phyloP scores from a whole-genome alignment of 2,329 filamentous ascomycete genomes.

The Venturia nashicola region DNA sequence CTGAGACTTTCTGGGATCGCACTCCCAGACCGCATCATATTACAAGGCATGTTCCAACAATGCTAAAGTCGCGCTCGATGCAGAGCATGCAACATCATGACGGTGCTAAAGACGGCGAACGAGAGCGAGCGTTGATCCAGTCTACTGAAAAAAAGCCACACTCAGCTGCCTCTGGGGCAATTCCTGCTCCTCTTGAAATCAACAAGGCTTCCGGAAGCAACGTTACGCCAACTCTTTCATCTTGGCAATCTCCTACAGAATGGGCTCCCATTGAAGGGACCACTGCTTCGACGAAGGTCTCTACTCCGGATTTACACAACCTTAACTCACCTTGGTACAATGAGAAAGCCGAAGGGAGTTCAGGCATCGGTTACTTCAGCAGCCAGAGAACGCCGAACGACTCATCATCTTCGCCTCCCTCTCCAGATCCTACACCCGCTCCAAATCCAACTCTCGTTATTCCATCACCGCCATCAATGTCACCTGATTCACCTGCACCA shows the following conservation, averaged over 20 bases:
- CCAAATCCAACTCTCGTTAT: neutral
- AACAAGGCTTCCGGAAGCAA: neutral
- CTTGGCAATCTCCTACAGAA: constrained; percentile 8
- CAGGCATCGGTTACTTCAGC: constrained; percentile 17
- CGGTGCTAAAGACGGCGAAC: neutral
- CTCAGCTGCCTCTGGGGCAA: neutral
- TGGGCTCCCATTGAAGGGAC: neutral
- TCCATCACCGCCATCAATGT: neutral
- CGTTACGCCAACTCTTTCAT: neutral
- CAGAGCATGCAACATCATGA: neutral
- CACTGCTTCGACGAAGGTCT: neutral
- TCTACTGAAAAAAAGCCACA: neutral
- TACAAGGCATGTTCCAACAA: neutral
- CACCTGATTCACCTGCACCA: neutral
- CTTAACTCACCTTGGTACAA: constrained; percentile 26
- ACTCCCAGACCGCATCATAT: constrained; percentile 42
- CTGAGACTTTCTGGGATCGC: constrained; percentile 92
- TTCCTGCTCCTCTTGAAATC: neutral
- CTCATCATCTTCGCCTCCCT: neutral
- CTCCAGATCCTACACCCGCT: neutral
- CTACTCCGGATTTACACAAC: constrained; percentile 23
- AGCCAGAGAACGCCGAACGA: neutral
- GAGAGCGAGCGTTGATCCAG: neutral
- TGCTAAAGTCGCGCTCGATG: neutral
- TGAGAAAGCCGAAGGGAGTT: constrained; percentile 13